Percentiles rank a stretch among this genome's conserved stretches.
Conservation (phyloP, 441 rosid species). For the Syzygium malaccense region DNA sequence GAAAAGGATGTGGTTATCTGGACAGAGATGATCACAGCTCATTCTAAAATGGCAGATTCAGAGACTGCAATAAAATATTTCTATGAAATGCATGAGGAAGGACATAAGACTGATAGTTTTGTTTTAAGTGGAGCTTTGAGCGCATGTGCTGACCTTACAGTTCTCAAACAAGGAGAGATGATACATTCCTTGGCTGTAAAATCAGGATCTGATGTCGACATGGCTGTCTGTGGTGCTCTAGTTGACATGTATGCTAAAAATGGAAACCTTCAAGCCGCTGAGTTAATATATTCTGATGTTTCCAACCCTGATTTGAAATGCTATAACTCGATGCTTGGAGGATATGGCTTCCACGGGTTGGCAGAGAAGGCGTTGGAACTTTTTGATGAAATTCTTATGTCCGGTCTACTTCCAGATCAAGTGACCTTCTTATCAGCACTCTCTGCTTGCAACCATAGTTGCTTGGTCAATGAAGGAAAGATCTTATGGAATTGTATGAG, state of each 20-base stretch:
- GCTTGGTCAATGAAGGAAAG: slow-evolving; percentile 55
- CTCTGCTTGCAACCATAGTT: slow-evolving; percentile 75
- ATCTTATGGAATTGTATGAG: slow-evolving; percentile 60
- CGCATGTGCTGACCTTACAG: slow-evolving; percentile 72
- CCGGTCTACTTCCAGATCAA: slow-evolving; percentile 48
- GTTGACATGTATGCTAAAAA: slow-evolving; percentile 82
- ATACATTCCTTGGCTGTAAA: slow-evolving; percentile 57
- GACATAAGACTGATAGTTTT: slow-evolving; percentile 55
- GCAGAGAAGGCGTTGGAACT: slow-evolving; percentile 45
- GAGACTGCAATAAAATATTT: slow-evolving; percentile 46
- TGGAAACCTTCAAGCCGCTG: slow-evolving; percentile 49
- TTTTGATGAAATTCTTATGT: slow-evolving; percentile 32
- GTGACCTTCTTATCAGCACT: slow-evolving; percentile 69
- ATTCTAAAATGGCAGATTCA: slow-evolving; percentile 60
- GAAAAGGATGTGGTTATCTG: slow-evolving; percentile 74
- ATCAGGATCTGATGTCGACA: slow-evolving; percentile 40
- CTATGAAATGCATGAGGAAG: slow-evolving; percentile 44
- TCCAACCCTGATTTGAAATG: slow-evolving; percentile 69
- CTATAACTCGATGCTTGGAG: slow-evolving; percentile 84
- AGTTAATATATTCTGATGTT: slow-evolving; percentile 36
- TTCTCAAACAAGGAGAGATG: slow-evolving; percentile 66
- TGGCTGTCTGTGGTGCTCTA: slow-evolving; percentile 66
- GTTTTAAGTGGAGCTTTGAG: slow-evolving; percentile 71
- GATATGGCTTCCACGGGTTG: slow-evolving; percentile 72
- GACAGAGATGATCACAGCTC: slow-evolving; percentile 88